Evolutionary conservation across 768 basidiomycete species (phyloP).

Genomic region (Boletus rubescentipes): DNA sequence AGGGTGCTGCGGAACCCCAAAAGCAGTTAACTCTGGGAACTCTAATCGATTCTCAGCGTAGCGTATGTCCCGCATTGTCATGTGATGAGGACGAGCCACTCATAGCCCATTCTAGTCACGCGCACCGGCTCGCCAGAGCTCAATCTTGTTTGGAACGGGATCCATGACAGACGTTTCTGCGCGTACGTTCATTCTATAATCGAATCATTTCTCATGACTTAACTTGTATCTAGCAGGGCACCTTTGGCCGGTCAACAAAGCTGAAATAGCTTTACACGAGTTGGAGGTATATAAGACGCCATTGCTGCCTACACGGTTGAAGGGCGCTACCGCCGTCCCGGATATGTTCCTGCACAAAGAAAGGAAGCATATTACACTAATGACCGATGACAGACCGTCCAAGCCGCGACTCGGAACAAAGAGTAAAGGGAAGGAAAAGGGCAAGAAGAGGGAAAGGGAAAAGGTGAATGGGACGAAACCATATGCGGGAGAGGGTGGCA

Average conservation of each 20-base stretch:
- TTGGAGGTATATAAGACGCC: constrained; percentile 80
- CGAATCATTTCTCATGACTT: constrained; percentile 10
- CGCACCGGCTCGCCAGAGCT: constrained; percentile 52
- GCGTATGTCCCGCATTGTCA: constrained; percentile 39
- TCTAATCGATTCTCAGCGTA: constrained; percentile 55
- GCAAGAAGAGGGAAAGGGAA: constrained; percentile 36
- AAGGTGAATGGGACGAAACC: constrained; percentile 63
- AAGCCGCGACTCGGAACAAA: constrained; percentile 50
- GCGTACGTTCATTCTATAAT: constrained; percentile 25
- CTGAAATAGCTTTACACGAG: constrained; percentile 68
- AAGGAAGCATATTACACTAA: constrained; percentile 46
- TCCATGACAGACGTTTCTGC: constrained; percentile 35
- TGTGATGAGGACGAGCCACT: neutral
- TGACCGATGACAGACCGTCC: constrained; percentile 56
- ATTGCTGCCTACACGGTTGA: constrained; percentile 60
- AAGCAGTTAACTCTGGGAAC: constrained; percentile 53
- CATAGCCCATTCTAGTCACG: constrained; percentile 37
- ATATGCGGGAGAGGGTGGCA: constrained; percentile 75
- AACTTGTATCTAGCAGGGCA: constrained; percentile 23
- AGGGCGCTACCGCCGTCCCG: constrained; percentile 43
- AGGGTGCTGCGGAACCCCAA: constrained; percentile 20
- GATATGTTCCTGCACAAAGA: constrained; percentile 63
- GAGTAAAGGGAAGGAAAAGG: constrained; percentile 31
- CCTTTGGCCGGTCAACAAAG: constrained; percentile 45
- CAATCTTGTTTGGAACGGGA: constrained; percentile 47